Conservation (phyloP, 495 filamentous ascomycete species). For the Hypoxylon subgilvum region DNA sequence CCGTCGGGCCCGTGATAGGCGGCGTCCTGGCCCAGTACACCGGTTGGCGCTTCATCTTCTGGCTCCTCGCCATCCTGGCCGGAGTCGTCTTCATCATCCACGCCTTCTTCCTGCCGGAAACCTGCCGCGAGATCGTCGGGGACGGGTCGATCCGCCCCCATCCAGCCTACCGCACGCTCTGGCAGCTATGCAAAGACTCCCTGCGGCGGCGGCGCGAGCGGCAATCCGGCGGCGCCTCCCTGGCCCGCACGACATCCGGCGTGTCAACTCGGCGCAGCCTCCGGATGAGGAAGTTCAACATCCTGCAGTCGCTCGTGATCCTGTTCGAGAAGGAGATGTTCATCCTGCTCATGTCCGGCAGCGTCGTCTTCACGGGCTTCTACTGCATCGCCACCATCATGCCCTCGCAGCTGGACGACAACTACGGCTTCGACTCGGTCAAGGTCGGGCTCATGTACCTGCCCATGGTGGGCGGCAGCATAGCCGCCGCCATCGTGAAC, state of each 20-base stretch:
- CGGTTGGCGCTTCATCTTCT: conserved; percentile 68
- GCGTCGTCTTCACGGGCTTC: conserved; percentile 65
- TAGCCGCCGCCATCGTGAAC: conserved; percentile 63
- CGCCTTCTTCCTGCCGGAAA: conserved; percentile 61
- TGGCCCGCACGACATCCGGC: conserved; percentile 18
- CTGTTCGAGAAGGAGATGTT: conserved; percentile 66
- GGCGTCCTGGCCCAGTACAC: conserved; percentile 60
- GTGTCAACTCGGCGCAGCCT: conserved; percentile 41
- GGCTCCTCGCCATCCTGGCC: conserved; percentile 61
- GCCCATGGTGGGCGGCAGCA: conserved; percentile 65
- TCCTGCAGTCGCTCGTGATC: conserved; percentile 64
- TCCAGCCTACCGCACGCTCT: conserved; percentile 48
- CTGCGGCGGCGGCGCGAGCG: conserved; percentile 8
- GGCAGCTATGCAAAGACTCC: conserved; percentile 41
- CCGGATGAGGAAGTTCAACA: conserved; percentile 59
- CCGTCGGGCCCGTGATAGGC: conserved; percentile 60
- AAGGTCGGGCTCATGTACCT: conserved; percentile 65
- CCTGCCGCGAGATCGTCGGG: conserved; percentile 66
- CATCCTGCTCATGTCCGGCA: conserved; percentile 62
- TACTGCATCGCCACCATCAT: conserved; percentile 63
- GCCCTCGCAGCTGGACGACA: conserved; percentile 55
- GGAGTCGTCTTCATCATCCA: conserved; percentile 49
- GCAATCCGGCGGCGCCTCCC: neutral
- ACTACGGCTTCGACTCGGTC: conserved; percentile 65
- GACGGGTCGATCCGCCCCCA: conserved; percentile 63